Evolutionary conservation across 2,329 filamentous ascomycete genomes (phyloP), one percentile per base, ranked within the genome.

Genomic region (Pyrenophora teres): DNA sequence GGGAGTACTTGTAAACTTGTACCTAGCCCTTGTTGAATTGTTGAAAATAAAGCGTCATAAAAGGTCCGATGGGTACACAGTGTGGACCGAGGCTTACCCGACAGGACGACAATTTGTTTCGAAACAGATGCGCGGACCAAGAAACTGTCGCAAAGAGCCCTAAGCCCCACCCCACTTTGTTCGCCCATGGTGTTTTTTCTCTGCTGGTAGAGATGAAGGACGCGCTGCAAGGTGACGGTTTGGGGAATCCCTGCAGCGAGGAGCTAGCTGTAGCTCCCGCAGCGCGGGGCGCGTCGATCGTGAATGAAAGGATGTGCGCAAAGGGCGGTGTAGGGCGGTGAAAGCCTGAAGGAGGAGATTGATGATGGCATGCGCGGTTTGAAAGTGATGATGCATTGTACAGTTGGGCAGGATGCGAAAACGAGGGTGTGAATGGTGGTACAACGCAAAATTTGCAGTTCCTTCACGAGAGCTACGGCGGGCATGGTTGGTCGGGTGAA

Each of bases 311-410:
- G 30, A 44, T 31, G 35, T 8, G 36, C 31, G 39, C 39, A 52
- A 60, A 57, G 42, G 46, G 56, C 56, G 57, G 59, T 63, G 60
- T 57, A 57, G 51, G 32, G 59, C 60, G 59, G 60, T 63, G 62
- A 57, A 59, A 53, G 50, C 41, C 42, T 52, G 16, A 21, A 21
- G 19, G 19, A 21, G 23, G 15, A 37, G 6, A 25, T 49, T 35
- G 35, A 25, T 23, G 36, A 15, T 42, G 25, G 8, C 7, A 45
- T 15, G 30, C 40, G 44, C 41, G 30, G 3, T 44, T 46, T 36
- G 38, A 25, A 41, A 10, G 27, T 30, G 27, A 30, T 4, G 9
- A 9, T 12, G 27, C 3, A 30, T 4, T 30, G 27, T 30, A 30
- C 7, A 30, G 27, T 9, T 21, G 19, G 19, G 19, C 19, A 21